These are phyloP conservation scores for Pleurotus sapidus DNA, from an alignment of 768 basidiomycete species.

Conservation along the genomic window DNA sequence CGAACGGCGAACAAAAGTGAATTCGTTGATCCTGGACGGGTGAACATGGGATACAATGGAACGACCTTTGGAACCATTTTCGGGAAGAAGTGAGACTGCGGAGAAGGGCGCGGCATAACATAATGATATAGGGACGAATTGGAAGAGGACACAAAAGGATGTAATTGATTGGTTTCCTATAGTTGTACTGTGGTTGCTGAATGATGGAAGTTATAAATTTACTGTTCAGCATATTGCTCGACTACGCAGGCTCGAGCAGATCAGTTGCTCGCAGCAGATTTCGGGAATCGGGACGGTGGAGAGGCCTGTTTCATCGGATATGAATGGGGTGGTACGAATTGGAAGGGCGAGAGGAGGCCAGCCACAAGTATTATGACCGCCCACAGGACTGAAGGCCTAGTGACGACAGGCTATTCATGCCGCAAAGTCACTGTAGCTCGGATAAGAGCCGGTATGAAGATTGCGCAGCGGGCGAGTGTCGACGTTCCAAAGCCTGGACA, in stretches of 20 bases:
- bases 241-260: too few species aligned
- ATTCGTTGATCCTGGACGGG: slow-evolving; percentile 53
- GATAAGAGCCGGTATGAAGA: slow-evolving; percentile 6
- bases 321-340: background rate
- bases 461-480: too few species aligned
- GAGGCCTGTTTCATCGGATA: background rate
- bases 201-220: too few species aligned
- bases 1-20: slow-evolving; percentile 20
- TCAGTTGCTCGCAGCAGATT: background rate
- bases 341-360: background rate
- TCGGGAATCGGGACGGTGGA: background rate
- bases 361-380: background rate
- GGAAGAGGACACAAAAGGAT: too few species aligned
- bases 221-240: too few species aligned
- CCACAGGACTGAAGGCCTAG: too few species aligned
- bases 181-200: too few species aligned
- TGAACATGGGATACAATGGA: slow-evolving; percentile 44
- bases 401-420: too few species aligned
- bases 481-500: too few species aligned
- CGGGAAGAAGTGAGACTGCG: slow-evolving; percentile 18
- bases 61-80: slow-evolving; percentile 48
- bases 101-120: background rate
- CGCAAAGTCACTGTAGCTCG: background rate
- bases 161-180: too few species aligned
- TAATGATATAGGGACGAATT: background rate